Base-by-base conservation (phyloP, 2,329 filamentous ascomycete species). In the Scleromitrula shiraiana region DNA sequence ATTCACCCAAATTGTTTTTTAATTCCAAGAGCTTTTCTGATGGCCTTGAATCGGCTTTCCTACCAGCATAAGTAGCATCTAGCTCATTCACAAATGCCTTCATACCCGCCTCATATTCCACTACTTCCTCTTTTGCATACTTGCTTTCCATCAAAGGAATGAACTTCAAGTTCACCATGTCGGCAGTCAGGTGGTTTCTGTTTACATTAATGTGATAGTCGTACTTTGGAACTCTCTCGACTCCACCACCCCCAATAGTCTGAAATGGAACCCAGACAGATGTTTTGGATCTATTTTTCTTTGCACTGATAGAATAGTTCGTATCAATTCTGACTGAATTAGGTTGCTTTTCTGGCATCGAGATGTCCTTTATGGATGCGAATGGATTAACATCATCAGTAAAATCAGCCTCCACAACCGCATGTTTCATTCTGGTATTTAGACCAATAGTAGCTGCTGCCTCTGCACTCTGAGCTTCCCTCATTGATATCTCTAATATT, bases 101-200 rank as follows among this genome's bases (percentile, higher is more conserved):
- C 40, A 7, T 44, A 7, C 39, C 26, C 10, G 10, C 32, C 23
- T 5, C 36, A 9, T 33, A 48, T 10, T 41, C 27, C 6, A 30
- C 38, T 6, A 39, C 38, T 27, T 45, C n/a, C n/a, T n/a, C n/a
- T n/a, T n/a, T n/a, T n/a, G n/a, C n/a, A n/a, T n/a, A n/a, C n/a
- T n/a, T n/a, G n/a, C 43, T 19, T 38, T 48, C 53, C 17, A 63
- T 29, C 22, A 56, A 55, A 23, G 59, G 58, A 26, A 59, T 48
- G 33, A 55, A 62, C 35, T 53, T 55, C 7, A 62, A 50, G 29
- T 56, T 56, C 22, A 57, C 56, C 35, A 58, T 53, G 49, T 62
- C 61, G 23, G 52, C 53, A 3, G 50, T 50, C 1, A 61, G 45
- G 17, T 61, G 53, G 32, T 61, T 62, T 19, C 56, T 53, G 12